Evolutionary conservation across 2,329 filamentous ascomycete species (phyloP), one percentile per base, ranked within the genome.

Genomic region (Zymoseptoria passerinii): DNA sequence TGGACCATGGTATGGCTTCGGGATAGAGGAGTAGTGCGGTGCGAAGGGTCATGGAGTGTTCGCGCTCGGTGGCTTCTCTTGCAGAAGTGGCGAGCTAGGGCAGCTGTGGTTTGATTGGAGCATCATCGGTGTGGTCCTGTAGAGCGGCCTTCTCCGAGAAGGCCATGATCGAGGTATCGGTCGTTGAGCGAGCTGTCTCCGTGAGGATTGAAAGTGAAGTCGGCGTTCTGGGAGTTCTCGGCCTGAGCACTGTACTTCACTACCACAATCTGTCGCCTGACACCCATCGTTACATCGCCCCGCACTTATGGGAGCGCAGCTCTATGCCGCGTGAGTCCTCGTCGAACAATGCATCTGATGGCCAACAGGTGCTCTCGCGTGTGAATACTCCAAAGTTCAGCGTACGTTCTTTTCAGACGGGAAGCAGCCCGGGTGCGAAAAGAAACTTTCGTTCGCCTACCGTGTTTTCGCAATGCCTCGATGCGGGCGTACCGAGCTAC

Each of bases 1-100:
- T 58, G 4, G 70, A 72, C 72, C 73, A 76, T 3, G 63, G 65
- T 8, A 75, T 68, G 2, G 74, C 74, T 58, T 73, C 72, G 0
- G 70, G 72, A 54, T 70, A 70, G 7, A 55, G 61, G 58, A 62
- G 65, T 28, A 71, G 53, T 19, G 66, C 71, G 57, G 74, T 61
- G 57, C 64, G 63, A 2, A 74, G 57, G 9, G 70, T 73, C 71
- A 74, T 73, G 27, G 63, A 63, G 48, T 67, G 66, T 61, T 75
- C 73, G 27, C 61, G 58, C 13, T 68, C 65, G n/a, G 65, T 66
- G 19, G 70, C 70, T 23, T 57, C 49, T 50, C 19, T 50, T 6
- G 49, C 49, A 13, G 19, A 20, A 18, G 49, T 13, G 49, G 19
- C 5, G 10, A 50, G 49, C 16, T 3, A 10, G 3, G 49, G 19